Conservation (phyloP, 2,329 filamentous ascomycete genomes). For the Fusarium devonianum region DNA sequence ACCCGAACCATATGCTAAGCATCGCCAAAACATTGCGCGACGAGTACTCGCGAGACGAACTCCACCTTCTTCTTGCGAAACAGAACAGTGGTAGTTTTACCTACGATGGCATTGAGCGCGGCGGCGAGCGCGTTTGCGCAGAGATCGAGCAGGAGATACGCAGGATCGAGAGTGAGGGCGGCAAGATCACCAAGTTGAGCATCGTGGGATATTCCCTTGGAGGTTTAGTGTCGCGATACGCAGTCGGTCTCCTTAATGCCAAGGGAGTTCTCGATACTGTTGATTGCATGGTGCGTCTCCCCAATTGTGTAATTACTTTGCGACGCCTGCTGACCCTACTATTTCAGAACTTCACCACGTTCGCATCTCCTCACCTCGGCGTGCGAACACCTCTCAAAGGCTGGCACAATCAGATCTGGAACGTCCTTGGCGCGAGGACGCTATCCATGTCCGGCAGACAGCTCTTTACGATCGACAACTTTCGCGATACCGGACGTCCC, state of each 20-base stretch:
- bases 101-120: constrained; percentile 73
- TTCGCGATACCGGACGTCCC: constrained; percentile 82
- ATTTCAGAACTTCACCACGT: constrained; percentile 84
- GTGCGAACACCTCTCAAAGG: constrained; percentile 74
- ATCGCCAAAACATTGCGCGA: constrained; percentile 71
- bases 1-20: constrained; percentile 74
- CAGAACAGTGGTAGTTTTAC: constrained; percentile 77
- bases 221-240: constrained; percentile 85
- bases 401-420: constrained; percentile 74
- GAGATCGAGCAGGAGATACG: constrained; percentile 72
- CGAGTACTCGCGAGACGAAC: constrained; percentile 65
- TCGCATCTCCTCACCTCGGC: constrained; percentile 85
- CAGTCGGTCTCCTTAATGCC: constrained; percentile 81
- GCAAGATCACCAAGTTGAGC: constrained; percentile 81
- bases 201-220: constrained; percentile 90
- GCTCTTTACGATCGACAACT: constrained; percentile 85
- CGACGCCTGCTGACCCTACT: constrained; percentile 22
- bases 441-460: constrained; percentile 86
- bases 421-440: constrained; percentile 81
- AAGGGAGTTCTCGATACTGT: constrained; percentile 81
- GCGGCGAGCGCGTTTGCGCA: constrained; percentile 70
- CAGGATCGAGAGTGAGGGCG: constrained; percentile 65
- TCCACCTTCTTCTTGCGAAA: constrained; percentile 76
- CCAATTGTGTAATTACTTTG: not conserved
- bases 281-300: constrained; percentile 70